Base-by-base conservation (phyloP, 2,329 filamentous ascomycete species). In the Neofusicoccum kwambonambiense region DNA sequence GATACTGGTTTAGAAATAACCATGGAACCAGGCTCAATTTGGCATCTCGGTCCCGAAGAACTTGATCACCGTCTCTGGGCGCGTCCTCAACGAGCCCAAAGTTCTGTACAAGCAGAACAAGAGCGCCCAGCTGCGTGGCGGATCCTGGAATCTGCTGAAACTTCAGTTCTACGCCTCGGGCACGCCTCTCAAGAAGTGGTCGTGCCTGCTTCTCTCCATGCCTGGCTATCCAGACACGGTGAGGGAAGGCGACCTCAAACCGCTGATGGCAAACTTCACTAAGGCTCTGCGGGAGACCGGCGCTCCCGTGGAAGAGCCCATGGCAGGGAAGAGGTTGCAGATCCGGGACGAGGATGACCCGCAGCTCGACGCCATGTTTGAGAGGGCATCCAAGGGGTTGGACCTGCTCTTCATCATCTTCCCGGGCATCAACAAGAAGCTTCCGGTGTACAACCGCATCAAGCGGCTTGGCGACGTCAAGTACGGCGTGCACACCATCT, bases 21-120 rank as follows among this genome's bases (percentile, higher is more conserved):
- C 37, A 12, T 31, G 6, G 13, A 34, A 17, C 17, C 34, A 62
- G 58, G 58, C 58, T 11, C 31, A 41, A 19, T 95, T 93, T 67
- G 89, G 89, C 4, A 81, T 96, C 66, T 77, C 78, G 1, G 83
- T 93, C 3, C 81, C 80, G 6, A 83, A 84, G 12, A 76, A 80
- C 1, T 82, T 97, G 39, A 80, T 96, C 39, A 90, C 90, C 0
- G 90, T 97, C 0, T 81, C 82, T 0, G 93, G 87, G 1, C 87
- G 93, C 5, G 84, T 94, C 45, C 82, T 96, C 0, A 47, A 70
- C 0, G 72, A 86, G 0, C 92, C 92, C 0, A 70, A 68, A 0
- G 77, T 96, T 34, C 74, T 78, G 1, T 97, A 96, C 71, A 67
- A 73, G 65, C 67, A 47, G 15, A 68, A 62, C 15, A 73, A 68